Evolutionary conservation across 1,284 basidiomycete genomes (phyloP).

Genomic region (Clitocybe nebularis): DNA sequence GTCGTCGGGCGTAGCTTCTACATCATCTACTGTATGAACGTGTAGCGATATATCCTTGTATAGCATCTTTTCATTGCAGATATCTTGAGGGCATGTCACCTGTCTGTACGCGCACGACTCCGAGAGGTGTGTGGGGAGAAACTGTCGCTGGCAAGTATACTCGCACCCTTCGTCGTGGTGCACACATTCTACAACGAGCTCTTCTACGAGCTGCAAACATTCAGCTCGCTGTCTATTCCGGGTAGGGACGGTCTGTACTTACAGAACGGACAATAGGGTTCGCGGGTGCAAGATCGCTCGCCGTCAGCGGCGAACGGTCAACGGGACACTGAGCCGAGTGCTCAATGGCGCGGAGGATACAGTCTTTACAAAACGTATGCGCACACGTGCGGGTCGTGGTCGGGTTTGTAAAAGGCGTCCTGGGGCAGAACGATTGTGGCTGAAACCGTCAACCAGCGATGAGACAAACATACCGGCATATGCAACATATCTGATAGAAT

Average conservation of each 20-base stretch:
- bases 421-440: slow-evolving; percentile 20
- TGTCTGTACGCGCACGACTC: slow-evolving; percentile 57
- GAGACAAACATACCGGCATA: slow-evolving; percentile 59
- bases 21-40: slow-evolving; percentile 29
- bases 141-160: slow-evolving; percentile 65
- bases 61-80: slow-evolving; percentile 40
- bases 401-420: slow-evolving; percentile 73
- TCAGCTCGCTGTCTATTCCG: background rate
- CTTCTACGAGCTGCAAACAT: slow-evolving; percentile 70
- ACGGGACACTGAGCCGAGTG: slow-evolving; percentile 76
- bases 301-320: slow-evolving; percentile 62
- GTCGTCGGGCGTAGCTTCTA: slow-evolving; percentile 36
- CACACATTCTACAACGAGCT: slow-evolving; percentile 73
- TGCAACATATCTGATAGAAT: slow-evolving; percentile 65
- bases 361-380: slow-evolving; percentile 82
- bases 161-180: slow-evolving; percentile 57
- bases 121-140: slow-evolving; percentile 60
- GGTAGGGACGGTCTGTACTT: slow-evolving; percentile 23
- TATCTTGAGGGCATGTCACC: slow-evolving; percentile 48
- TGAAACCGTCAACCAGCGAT: background rate
- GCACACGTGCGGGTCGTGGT: slow-evolving; percentile 68
- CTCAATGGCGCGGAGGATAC: slow-evolving; percentile 63
- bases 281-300: slow-evolving; percentile 53
- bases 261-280: slow-evolving; percentile 73
- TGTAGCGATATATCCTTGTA: slow-evolving; percentile 38